Conservation (phyloP, 352 stramenopile genomes). For the Pythium monospermum region DNA sequence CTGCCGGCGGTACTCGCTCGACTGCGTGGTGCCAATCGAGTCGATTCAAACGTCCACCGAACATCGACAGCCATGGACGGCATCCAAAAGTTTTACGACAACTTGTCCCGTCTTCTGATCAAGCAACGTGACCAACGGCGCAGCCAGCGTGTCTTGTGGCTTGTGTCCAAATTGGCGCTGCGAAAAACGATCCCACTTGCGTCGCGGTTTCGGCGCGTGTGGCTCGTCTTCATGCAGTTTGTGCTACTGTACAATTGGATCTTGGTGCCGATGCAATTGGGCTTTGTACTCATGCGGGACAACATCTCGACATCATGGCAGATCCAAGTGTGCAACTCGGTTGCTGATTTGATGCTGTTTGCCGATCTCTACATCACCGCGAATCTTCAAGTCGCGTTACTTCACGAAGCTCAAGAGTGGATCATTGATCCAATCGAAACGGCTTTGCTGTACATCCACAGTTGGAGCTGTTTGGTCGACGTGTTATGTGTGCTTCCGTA, state of each 20-base stretch:
- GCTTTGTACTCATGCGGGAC: slow-evolving; percentile 30
- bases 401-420: slow-evolving; percentile 23
- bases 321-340: slow-evolving; percentile 17
- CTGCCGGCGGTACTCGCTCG: not conserved
- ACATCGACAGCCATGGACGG: slow-evolving; percentile 5
- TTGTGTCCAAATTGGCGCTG: slow-evolving; percentile 26
- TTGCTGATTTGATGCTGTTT: slow-evolving; percentile 33
- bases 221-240: slow-evolving; percentile 35
- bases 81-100: slow-evolving; percentile 22
- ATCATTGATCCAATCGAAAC: slow-evolving; percentile 19
- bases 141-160: not conserved
- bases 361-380: slow-evolving; percentile 47
- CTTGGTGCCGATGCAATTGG: slow-evolving; percentile 32
- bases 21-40: not conserved
- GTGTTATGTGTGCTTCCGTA: slow-evolving; percentile 43
- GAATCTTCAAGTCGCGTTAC: slow-evolving; percentile 29
- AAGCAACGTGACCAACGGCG: slow-evolving; percentile 9
- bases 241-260: slow-evolving; percentile 40
- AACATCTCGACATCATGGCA: slow-evolving; percentile 1
- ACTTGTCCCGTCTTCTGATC: slow-evolving; percentile 13
- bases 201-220: slow-evolving; percentile 31
- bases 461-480: slow-evolving; percentile 25
- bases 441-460: slow-evolving; percentile 22
- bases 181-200: slow-evolving; percentile 20
- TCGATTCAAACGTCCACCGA: not conserved